phyloP scores from a whole-genome alignment of 2,329 filamentous ascomycete species.

The Colletotrichum sp. region DNA sequence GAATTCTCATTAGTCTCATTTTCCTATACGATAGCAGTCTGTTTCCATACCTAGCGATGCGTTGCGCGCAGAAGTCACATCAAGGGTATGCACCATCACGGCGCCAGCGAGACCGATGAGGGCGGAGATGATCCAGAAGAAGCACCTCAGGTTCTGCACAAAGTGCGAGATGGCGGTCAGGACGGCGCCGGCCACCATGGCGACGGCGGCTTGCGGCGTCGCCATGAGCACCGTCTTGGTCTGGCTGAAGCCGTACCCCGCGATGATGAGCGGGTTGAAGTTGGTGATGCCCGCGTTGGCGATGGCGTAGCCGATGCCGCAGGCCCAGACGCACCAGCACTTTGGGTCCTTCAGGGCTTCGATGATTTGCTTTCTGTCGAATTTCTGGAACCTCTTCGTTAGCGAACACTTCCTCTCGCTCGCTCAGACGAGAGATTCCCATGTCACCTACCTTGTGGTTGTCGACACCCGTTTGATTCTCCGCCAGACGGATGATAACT shows the following conservation, averaged over 20 bases:
- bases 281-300: constrained; percentile 74
- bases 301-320: constrained; percentile 67
- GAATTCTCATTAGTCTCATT: not conserved
- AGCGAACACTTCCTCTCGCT: not conserved
- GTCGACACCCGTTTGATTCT: constrained; percentile 78
- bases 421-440: not conserved
- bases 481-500: constrained; percentile 72
- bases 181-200: constrained; percentile 28
- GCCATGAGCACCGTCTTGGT: constrained; percentile 49
- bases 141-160: constrained; percentile 31
- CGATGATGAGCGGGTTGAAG: constrained; percentile 66
- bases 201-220: constrained; percentile 35
- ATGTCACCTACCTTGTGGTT: constrained; percentile 49
- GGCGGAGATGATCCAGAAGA: constrained; percentile 32
- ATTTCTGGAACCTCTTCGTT: constrained; percentile 49
- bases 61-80: constrained; percentile 21
- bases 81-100: constrained; percentile 28
- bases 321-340: constrained; percentile 63
- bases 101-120: constrained; percentile 28
- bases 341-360: constrained; percentile 54
- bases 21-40: not conserved
- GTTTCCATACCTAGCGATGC: constrained; percentile 24
- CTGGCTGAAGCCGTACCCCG: constrained; percentile 64
- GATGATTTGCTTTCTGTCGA: constrained; percentile 71
- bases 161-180: constrained; percentile 30